A percentile compares a stretch with the other conserved stretches of the same genome.
Evolutionary conservation across 768 basidiomycete species (phyloP).

Genomic region (Gymnopilus dilepis): DNA sequence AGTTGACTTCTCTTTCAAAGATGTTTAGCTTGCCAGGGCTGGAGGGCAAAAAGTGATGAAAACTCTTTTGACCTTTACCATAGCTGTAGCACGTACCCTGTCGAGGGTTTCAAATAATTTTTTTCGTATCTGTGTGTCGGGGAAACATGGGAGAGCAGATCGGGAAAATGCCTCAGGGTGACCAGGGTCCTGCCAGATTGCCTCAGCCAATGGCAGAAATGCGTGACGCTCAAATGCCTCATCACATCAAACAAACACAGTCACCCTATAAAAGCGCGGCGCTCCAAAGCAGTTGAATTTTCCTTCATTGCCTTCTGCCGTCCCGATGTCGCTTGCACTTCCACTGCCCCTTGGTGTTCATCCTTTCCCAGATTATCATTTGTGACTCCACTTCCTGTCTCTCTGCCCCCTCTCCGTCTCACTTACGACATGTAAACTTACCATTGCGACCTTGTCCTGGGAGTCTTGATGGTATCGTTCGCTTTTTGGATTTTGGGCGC

Average conservation of each 20-base stretch:
- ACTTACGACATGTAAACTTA: no score
- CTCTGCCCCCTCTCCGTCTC: background rate
- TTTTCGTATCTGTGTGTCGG: background rate
- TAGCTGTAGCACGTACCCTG: background rate
- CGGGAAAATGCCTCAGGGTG: conserved; percentile 38
- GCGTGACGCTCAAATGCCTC: conserved; percentile 53
- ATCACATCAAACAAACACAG: conserved; percentile 36
- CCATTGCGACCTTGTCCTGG: no score
- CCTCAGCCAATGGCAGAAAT: conserved; percentile 51
- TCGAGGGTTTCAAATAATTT: conserved; percentile 16
- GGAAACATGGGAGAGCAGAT: background rate
- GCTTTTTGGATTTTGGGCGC: no score
- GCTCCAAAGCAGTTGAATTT: conserved; percentile 7
- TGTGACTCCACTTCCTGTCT: no score
- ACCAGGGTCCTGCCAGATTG: conserved; percentile 32
- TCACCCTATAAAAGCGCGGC: conserved; percentile 34
- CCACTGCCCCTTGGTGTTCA: conserved; percentile 1
- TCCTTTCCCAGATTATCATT: no score
- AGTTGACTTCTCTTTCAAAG: conserved; percentile 28
- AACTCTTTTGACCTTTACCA: background rate
- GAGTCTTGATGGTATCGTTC: no score
- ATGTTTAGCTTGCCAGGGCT: conserved; percentile 62
- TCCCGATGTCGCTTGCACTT: background rate
- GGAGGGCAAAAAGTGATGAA: conserved; percentile 34
- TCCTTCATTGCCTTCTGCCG: conserved; percentile 9